Conservation (phyloP, 768 basidiomycete species). For the Pleurotus eryngii region DNA sequence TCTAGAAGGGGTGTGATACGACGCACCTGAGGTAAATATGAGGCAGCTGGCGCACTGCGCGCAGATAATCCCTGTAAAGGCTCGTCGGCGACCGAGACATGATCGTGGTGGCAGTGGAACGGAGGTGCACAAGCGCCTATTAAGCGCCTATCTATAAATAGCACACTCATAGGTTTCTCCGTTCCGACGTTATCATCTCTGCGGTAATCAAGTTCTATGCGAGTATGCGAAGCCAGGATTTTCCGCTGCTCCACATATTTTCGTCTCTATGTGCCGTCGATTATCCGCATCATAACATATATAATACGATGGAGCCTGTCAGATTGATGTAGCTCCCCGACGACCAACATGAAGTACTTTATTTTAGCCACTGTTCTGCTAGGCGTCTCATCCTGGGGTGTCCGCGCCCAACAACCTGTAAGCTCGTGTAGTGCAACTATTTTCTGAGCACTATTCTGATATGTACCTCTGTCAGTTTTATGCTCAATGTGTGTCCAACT, state of each 20-base stretch:
- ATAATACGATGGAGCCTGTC: not conserved
- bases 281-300: not conserved
- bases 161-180: not conserved
- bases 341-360: conserved; percentile 11
- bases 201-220: not conserved
- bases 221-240: conserved; percentile 1
- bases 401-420: conserved; percentile 21
- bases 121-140: too few species aligned
- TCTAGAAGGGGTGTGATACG: too few species aligned
- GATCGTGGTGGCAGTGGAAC: not conserved
- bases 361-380: conserved; percentile 5
- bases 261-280: not conserved
- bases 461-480: conserved; percentile 2
- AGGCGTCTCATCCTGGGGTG: conserved; percentile 7
- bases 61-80: conserved; percentile 40
- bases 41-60: conserved; percentile 39
- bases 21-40: conserved; percentile 41
- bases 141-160: too few species aligned
- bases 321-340: not conserved
- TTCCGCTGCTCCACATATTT: not conserved
- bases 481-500: conserved; percentile 16
- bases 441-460: not conserved
- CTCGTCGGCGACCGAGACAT: conserved; percentile 19
- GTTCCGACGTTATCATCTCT: not conserved
- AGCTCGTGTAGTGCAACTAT: too few species aligned